Conservation (phyloP, 345 rosid species). For the Murraya paniculata region DNA sequence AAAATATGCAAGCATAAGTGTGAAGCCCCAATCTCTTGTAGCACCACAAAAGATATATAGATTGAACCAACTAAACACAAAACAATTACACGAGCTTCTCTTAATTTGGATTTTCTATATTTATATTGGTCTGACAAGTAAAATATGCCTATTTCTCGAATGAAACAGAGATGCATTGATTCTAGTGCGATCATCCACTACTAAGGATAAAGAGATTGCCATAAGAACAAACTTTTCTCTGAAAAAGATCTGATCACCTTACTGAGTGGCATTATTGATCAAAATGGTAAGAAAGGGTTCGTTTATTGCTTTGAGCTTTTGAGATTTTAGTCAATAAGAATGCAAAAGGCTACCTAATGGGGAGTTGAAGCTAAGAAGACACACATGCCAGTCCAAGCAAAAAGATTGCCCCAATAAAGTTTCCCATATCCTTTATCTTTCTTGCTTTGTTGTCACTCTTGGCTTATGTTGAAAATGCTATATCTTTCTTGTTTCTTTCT, state of each 20-base stretch:
- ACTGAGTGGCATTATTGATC: background rate
- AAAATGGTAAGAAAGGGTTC: background rate
- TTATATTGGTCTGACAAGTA: background rate
- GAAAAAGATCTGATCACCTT: background rate
- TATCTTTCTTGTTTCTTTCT: background rate
- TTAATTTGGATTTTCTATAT: background rate
- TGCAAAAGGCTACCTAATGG: background rate
- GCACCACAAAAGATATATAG: background rate
- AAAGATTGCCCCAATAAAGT: constrained; percentile 10
- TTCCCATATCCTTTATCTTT: background rate
- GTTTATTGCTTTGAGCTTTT: background rate
- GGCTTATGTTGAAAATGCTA: background rate
- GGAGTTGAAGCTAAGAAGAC: background rate
- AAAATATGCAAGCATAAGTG: no score
- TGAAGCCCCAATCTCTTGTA: background rate
- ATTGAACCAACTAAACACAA: background rate
- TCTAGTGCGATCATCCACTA: background rate
- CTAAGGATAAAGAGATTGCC: background rate
- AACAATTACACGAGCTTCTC: background rate
- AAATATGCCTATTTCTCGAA: background rate
- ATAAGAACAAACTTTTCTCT: background rate
- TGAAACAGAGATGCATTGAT: background rate
- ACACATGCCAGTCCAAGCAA: constrained; percentile 12
- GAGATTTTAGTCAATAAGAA: background rate
- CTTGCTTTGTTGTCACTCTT: background rate